phyloP scores from a whole-genome alignment of 2,329 filamentous ascomycete species.

The Ophiostoma ips region DNA sequence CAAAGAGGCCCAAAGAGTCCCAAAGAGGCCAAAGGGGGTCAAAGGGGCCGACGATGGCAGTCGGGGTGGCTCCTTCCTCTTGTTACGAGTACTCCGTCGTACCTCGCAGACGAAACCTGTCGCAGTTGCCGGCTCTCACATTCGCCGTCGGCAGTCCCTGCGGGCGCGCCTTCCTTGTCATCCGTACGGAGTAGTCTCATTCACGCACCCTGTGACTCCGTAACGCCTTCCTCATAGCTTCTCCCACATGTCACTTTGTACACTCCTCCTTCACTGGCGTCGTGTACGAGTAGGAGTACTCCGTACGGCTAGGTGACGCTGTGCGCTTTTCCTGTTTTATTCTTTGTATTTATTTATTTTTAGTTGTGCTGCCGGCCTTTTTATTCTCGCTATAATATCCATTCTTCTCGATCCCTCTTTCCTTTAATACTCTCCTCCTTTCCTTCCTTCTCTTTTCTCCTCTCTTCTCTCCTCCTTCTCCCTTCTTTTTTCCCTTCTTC shows the following conservation, averaged over 20 bases:
- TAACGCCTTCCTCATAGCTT: not conserved
- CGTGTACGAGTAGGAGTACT: too few species aligned
- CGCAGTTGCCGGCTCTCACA: not conserved
- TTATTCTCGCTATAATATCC: slow-evolving; percentile 9
- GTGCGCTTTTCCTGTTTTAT: not conserved
- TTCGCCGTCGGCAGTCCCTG: not conserved
- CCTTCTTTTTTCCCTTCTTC: not conserved
- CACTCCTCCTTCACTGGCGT: not conserved
- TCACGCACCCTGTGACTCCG: not conserved
- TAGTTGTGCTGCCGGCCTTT: not conserved
- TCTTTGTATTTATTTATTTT: slow-evolving; percentile 4
- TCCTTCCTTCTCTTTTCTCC: slow-evolving; percentile 2
- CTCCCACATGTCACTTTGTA: not conserved
- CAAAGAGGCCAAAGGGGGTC: not conserved
- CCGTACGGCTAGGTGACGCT: not conserved
- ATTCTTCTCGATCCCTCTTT: not conserved
- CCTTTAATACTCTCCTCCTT: not conserved
- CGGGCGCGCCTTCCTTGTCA: not conserved
- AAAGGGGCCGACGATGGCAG: not conserved
- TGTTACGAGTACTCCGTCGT: too few species aligned
- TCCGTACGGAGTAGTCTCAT: not conserved
- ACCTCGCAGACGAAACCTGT: too few species aligned
- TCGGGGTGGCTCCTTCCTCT: slow-evolving; percentile 9
- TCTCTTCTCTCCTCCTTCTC: not conserved
- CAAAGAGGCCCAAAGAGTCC: not conserved